Evolutionary conservation across 305 asterid genomes (phyloP).

Genomic region (Fraxinus xanthoxyloides): DNA sequence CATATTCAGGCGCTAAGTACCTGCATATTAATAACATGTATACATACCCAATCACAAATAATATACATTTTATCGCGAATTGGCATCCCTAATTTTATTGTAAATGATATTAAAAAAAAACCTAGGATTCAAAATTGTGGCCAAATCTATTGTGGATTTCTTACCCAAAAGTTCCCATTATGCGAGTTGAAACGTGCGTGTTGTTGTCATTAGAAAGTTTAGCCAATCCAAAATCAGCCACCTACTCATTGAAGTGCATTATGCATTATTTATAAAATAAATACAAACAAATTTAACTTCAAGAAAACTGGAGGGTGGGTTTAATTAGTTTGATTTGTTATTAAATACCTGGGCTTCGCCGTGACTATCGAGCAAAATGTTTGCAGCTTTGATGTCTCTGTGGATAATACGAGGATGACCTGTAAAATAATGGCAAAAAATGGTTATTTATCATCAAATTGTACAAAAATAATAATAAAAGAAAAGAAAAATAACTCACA

Average conservation of each 20-base stretch:
- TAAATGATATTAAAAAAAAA: neutral
- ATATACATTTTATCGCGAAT: neutral
- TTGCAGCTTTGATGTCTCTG: conserved; percentile 83
- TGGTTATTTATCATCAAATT: neutral
- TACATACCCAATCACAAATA: neutral
- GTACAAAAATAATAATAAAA: neutral
- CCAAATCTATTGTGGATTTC: neutral
- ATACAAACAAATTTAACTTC: neutral
- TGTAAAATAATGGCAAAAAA: conserved; percentile 13
- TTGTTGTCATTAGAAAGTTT: conserved; percentile 69
- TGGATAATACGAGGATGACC: conserved; percentile 95
- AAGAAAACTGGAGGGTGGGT: neutral
- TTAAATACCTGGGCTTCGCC: conserved; percentile 71
- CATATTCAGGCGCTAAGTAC: conserved; percentile 89
- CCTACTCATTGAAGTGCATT: conserved; percentile 34
- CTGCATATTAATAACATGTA: conserved; percentile 26
- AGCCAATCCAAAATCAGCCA: conserved; percentile 93
- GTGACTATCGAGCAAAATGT: conserved; percentile 59
- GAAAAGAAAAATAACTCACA: conserved; percentile 38
- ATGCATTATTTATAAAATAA: neutral
- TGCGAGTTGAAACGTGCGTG: conserved; percentile 90
- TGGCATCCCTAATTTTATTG: neutral
- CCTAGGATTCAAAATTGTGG: neutral
- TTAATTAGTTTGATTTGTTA: neutral
- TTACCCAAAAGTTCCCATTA: conserved; percentile 96